These are phyloP conservation scores for Colletotrichum sp. DNA, from an alignment of 2,329 filamentous ascomycete species.

Conservation along the genomic window DNA sequence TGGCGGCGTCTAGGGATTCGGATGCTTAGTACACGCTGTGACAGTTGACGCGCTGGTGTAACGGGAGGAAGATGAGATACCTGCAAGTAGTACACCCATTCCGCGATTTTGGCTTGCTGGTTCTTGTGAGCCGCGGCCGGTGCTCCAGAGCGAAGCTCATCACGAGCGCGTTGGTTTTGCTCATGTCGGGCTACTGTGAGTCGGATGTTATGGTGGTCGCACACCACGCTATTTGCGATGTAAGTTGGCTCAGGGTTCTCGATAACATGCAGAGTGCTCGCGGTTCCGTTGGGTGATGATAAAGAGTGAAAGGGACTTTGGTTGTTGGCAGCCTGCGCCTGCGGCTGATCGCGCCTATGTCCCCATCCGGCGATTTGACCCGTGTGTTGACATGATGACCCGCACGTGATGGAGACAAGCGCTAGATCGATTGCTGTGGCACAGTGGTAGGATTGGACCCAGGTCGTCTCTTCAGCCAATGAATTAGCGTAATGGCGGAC, in stretches of 20 bases:
- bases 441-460: not conserved
- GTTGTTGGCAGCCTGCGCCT: not conserved
- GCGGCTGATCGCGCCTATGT: not conserved
- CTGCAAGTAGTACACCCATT: constrained; percentile 9
- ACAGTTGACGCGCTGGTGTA: not conserved
- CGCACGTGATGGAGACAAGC: not conserved
- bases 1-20: not conserved
- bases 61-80: not conserved
- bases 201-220: not conserved
- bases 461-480: not conserved
- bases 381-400: not conserved
- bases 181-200: not conserved
- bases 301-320: not conserved
- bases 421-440: not conserved
- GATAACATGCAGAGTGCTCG: not conserved
- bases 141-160: not conserved
- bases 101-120: constrained; percentile 1
- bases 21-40: not conserved
- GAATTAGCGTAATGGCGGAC: not conserved
- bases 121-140: not conserved
- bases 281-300: not conserved
- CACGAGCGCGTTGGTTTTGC: not conserved
- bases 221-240: not conserved
- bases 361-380: not conserved
- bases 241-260: not conserved